Base-by-base conservation (phyloP, 495 filamentous ascomycete species). In the Letharia lupina region DNA sequence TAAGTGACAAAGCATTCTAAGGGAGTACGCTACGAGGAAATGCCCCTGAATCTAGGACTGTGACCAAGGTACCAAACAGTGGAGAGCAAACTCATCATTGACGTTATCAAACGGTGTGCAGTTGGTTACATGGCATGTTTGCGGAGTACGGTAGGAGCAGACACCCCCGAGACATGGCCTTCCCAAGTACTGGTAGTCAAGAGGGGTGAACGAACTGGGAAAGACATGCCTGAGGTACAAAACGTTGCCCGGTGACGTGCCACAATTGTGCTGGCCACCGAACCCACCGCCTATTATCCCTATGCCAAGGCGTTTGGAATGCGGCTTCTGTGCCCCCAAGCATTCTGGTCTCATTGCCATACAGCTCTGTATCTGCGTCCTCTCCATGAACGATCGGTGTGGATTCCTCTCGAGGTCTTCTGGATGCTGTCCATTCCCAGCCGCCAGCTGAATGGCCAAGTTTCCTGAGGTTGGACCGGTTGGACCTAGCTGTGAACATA, bases 241-340 rank as follows among this genome's bases (percentile, higher is more conserved):
- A 33, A 3, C 23, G 54, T 33, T 58, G 54, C 28, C 54, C 54
- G 23, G 54, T 58, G 28, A 58, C 54, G 1, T 39, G 15, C 54
- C 54, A 58, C 35, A 13, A 9, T 20, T 33, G 54, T 31, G 54
- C 54, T 15, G 54, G 54, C 54, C 54, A 58, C 3, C 54, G 54
- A 20, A 58, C 35, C 54, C 54, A 58, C 54, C 54, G 33, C 18
- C 54, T 58, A 33, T 58, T 58, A 9, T 58, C 23, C 54, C 28
- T 58, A 58, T 39, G 54, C 54, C 10, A 58, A 13, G 54, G 54
- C 54, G 23, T 31, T 7, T 58, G n/a, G 35, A 58, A 58, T 7
- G 54, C 54, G 12, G 13, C 35, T 39, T 58, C 13, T 39, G 35
- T 39, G 15, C 54, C 54, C 35, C 23, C 7, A 5, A 58, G 54